Conservation (phyloP, 345 rosid species). For the Pugionium cornutum region DNA sequence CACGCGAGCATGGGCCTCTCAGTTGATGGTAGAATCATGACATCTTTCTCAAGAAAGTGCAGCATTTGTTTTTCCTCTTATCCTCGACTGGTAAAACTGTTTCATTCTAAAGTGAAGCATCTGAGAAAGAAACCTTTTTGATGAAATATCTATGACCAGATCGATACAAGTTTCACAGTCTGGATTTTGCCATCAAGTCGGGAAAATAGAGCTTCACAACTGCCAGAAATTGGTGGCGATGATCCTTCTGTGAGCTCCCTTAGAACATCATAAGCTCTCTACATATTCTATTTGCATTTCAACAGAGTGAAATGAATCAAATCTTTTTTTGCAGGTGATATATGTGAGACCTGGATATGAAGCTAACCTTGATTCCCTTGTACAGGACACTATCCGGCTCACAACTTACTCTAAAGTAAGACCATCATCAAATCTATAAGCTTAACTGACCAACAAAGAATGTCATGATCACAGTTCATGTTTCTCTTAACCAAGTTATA, state of each 20-base stretch:
- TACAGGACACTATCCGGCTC: constrained; percentile 74
- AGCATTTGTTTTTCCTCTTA: constrained; percentile 69
- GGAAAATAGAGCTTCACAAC: constrained; percentile 34
- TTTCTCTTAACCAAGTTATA: background rate
- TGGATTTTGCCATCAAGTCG: constrained; percentile 68
- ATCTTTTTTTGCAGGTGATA: constrained; percentile 57
- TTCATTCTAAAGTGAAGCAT: constrained; percentile 10
- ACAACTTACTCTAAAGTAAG: constrained; percentile 51
- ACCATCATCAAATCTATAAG: background rate
- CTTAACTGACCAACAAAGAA: background rate
- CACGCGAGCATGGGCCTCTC: constrained; percentile 94
- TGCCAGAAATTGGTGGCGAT: constrained; percentile 75
- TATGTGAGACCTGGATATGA: constrained; percentile 79
- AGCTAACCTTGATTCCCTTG: constrained; percentile 75
- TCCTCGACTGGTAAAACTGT: constrained; percentile 33
- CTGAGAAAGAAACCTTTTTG: constrained; percentile 12
- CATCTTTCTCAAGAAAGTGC: constrained; percentile 67
- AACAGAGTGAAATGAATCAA: background rate
- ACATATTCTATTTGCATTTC: background rate
- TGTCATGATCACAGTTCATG: background rate
- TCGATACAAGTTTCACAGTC: constrained; percentile 70
- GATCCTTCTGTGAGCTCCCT: constrained; percentile 70
- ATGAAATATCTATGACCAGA: constrained; percentile 44
- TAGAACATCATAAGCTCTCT: constrained; percentile 1
- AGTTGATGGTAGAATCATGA: constrained; percentile 69